Conservation (phyloP, 129 eudicot genomes). For the Dittrichia graveolens region DNA sequence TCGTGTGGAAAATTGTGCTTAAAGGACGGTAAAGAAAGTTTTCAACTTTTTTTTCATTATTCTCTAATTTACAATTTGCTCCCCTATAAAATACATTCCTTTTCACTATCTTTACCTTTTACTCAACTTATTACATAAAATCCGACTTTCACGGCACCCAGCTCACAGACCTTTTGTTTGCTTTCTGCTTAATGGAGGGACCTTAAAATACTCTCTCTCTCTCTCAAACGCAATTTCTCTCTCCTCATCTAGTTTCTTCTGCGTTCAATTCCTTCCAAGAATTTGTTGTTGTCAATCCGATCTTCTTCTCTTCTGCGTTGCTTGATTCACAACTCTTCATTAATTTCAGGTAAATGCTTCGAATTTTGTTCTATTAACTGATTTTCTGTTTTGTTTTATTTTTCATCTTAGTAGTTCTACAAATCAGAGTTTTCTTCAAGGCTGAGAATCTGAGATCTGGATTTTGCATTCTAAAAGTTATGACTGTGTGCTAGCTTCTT, state of each 20-base stretch:
- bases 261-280: slow-evolving; percentile 17
- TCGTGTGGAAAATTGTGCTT: slow-evolving; percentile 28
- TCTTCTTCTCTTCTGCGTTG: slow-evolving; percentile 16
- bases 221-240: slow-evolving; percentile 30
- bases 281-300: slow-evolving; percentile 15
- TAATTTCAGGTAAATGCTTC: slow-evolving; percentile 37
- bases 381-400: background rate
- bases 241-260: slow-evolving; percentile 29
- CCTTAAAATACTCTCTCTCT: slow-evolving; percentile 54
- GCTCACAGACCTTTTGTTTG: slow-evolving; percentile 52
- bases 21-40: slow-evolving; percentile 17
- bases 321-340: background rate
- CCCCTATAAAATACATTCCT: slow-evolving; percentile 27
- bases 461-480: slow-evolving; percentile 1
- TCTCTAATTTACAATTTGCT: slow-evolving; percentile 30
- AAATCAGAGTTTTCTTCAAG: slow-evolving; percentile 21
- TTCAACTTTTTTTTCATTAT: background rate
- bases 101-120: slow-evolving; percentile 30
- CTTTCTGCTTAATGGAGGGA: slow-evolving; percentile 71
- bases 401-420: background rate
- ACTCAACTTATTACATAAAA: slow-evolving; percentile 29
- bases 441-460: slow-evolving; percentile 38
- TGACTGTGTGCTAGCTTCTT: background rate
- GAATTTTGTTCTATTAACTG: background rate
- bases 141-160: slow-evolving; percentile 50